phyloP scores from a whole-genome alignment of 2,329 filamentous ascomycete genomes.

The Lachnellula hyalina region DNA sequence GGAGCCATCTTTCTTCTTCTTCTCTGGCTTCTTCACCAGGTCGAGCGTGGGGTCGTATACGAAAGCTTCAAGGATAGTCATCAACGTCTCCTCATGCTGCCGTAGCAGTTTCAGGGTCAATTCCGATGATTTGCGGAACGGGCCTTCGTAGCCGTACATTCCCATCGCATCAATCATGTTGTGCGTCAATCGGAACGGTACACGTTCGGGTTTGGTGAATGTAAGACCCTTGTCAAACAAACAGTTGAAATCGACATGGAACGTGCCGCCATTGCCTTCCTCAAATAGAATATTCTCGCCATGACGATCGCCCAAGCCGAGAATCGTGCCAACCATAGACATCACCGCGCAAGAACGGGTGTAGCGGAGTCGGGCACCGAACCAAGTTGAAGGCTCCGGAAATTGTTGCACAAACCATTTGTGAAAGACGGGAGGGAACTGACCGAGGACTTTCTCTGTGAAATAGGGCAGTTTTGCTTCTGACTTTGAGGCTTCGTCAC shows the following conservation, averaged over 20 bases:
- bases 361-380: slow-evolving; percentile 80
- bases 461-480: slow-evolving; percentile 64
- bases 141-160: slow-evolving; percentile 86
- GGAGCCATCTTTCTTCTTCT: slow-evolving; percentile 34
- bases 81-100: slow-evolving; percentile 90
- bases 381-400: slow-evolving; percentile 88
- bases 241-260: slow-evolving; percentile 99
- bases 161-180: slow-evolving; percentile 99
- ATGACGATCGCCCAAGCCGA: slow-evolving; percentile 90
- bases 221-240: slow-evolving; percentile 97
- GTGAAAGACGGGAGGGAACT: slow-evolving; percentile 79
- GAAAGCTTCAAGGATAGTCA: slow-evolving; percentile 96
- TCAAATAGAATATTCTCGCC: slow-evolving; percentile 96
- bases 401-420: slow-evolving; percentile 97
- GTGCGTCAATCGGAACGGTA: slow-evolving; percentile 94
- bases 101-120: slow-evolving; percentile 78
- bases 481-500: slow-evolving; percentile 57
- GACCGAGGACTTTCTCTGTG: slow-evolving; percentile 55
- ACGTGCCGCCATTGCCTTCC: slow-evolving; percentile 85
- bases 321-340: slow-evolving; percentile 97
- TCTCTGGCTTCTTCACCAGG: slow-evolving; percentile 69
- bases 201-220: slow-evolving; percentile 88
- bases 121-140: slow-evolving; percentile 87
- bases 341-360: slow-evolving; percentile 94
- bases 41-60: slow-evolving; percentile 96